Percentiles rank a stretch among this genome's conserved stretches.
phyloP scores from a whole-genome alignment of 208 protist species.

The Crithidia sp. region DNA sequence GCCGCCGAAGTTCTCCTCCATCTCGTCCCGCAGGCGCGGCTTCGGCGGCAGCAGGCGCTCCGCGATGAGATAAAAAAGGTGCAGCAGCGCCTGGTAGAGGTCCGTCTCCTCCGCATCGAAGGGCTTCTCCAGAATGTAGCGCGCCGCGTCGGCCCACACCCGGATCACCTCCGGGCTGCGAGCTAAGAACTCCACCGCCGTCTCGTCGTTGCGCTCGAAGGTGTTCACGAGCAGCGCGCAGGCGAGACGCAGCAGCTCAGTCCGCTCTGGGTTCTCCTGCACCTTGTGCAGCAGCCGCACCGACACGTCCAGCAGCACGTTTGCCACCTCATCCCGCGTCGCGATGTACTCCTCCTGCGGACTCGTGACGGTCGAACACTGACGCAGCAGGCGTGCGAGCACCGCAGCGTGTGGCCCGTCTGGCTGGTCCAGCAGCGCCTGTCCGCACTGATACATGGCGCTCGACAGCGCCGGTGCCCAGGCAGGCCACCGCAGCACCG shows the following conservation, averaged over 20 bases:
- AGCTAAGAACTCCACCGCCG: conserved; percentile 49
- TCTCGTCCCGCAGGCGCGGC: conserved; percentile 7
- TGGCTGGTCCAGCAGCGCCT: conserved; percentile 49
- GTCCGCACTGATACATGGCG: conserved; percentile 51
- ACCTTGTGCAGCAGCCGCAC: conserved; percentile 42
- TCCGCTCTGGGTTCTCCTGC: conserved; percentile 32
- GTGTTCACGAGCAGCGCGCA: conserved; percentile 78
- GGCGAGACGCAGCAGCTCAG: conserved; percentile 56
- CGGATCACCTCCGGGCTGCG: conserved; percentile 40
- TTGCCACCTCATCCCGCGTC: conserved; percentile 37
- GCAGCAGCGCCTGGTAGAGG: conserved; percentile 73
- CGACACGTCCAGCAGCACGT: conserved; percentile 54
- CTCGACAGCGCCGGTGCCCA: conserved; percentile 63
- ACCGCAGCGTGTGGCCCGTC: conserved; percentile 31
- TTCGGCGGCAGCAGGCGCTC: conserved; percentile 59
- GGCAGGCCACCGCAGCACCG: conserved; percentile 48
- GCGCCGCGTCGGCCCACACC: conserved; percentile 56
- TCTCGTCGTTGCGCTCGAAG: conserved; percentile 73
- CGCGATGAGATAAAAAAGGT: conserved; percentile 75
- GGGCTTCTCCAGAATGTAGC: conserved; percentile 47
- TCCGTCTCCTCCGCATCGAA: conserved; percentile 75
- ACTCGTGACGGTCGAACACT: conserved; percentile 60
- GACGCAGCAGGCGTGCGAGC: conserved; percentile 59
- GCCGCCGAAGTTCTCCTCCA: conserved; percentile 21
- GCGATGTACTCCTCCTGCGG: conserved; percentile 56